Conservation (phyloP, 1,139 yeast genomes). For the Saccharomyces hybrid region DNA sequence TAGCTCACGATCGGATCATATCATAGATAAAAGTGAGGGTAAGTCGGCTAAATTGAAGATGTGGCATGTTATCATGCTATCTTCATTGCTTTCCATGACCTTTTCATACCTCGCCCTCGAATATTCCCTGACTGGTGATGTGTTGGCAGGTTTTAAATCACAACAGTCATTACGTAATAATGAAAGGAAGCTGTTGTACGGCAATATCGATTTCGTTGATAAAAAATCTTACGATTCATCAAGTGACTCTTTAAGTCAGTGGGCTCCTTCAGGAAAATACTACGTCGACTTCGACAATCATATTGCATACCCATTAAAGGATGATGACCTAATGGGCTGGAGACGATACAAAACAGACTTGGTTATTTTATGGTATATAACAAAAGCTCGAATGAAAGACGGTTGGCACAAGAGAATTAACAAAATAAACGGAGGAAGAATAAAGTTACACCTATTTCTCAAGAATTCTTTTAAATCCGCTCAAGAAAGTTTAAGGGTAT, state of each 20-base stretch:
- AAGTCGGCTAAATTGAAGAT: slow-evolving; percentile 2
- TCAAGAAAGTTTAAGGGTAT: background rate
- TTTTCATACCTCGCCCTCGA: background rate
- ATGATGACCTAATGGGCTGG: slow-evolving; percentile 11
- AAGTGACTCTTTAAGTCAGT: slow-evolving; percentile 1
- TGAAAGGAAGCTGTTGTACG: slow-evolving; percentile 3
- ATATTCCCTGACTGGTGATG: slow-evolving; percentile 3
- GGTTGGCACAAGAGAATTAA: background rate
- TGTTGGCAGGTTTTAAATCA: slow-evolving; percentile 7
- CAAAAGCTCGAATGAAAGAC: background rate
- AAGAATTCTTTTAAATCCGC: background rate
- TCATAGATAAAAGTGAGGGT: background rate
- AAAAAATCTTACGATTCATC: slow-evolving; percentile 3
- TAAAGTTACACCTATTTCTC: background rate
- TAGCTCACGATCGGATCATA: background rate
- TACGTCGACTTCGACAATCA: slow-evolving; percentile 17
- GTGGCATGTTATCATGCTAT: slow-evolving; percentile 9
- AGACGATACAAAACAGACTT: slow-evolving; percentile 8
- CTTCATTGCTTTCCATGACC: slow-evolving; percentile 5
- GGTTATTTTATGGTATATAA: slow-evolving; percentile 9
- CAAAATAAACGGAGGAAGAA: background rate
- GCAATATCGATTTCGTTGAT: slow-evolving; percentile 8
- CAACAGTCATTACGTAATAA: background rate
- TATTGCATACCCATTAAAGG: slow-evolving; percentile 13
- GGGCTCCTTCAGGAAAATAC: slow-evolving; percentile 16